Evolutionary conservation across 2,329 filamentous ascomycete species (phyloP).

Genomic region (Beauveria rudraprayagi): DNA sequence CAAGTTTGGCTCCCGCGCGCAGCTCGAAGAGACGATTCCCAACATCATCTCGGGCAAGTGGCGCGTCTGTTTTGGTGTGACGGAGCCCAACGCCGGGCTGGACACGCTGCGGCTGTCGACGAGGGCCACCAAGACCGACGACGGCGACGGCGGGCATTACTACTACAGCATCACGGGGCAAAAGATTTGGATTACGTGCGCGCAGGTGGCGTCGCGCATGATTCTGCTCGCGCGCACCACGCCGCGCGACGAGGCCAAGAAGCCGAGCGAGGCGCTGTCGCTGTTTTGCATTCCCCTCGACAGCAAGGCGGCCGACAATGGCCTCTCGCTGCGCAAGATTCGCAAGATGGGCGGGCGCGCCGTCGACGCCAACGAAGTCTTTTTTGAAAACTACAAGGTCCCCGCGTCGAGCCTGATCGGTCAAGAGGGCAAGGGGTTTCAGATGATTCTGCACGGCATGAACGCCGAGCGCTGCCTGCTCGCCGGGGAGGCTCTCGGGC

Average conservation of each 20-base stretch:
- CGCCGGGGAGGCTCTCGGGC: conserved; percentile 69
- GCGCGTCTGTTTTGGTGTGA: conserved; percentile 74
- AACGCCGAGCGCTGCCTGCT: conserved; percentile 70
- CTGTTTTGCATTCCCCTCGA: conserved; percentile 77
- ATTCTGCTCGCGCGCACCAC: conserved; percentile 73
- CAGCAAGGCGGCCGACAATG: conserved; percentile 45
- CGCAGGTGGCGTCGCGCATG: conserved; percentile 77
- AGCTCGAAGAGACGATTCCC: conserved; percentile 56
- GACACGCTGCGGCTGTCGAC: conserved; percentile 68
- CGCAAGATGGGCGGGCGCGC: conserved; percentile 80
- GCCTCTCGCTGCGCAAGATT: conserved; percentile 61
- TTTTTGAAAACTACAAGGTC: conserved; percentile 72
- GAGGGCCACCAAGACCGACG: conserved; percentile 42
- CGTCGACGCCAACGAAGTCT: conserved; percentile 80
- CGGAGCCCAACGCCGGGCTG: conserved; percentile 73
- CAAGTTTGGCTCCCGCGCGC: conserved; percentile 59
- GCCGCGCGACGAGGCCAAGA: conserved; percentile 56
- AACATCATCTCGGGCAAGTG: conserved; percentile 64
- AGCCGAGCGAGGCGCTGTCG: conserved; percentile 66
- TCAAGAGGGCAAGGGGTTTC: conserved; percentile 67
- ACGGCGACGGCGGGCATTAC: conserved; percentile 32
- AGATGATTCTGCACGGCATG: conserved; percentile 71
- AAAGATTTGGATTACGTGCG: conserved; percentile 86
- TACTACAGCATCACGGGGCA: conserved; percentile 63
- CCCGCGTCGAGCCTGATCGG: conserved; percentile 59